Evolutionary conservation across 2,329 filamentous ascomycete species (phyloP), one percentile per base, ranked within the genome.

Genomic region (Boeremia exigua): DNA sequence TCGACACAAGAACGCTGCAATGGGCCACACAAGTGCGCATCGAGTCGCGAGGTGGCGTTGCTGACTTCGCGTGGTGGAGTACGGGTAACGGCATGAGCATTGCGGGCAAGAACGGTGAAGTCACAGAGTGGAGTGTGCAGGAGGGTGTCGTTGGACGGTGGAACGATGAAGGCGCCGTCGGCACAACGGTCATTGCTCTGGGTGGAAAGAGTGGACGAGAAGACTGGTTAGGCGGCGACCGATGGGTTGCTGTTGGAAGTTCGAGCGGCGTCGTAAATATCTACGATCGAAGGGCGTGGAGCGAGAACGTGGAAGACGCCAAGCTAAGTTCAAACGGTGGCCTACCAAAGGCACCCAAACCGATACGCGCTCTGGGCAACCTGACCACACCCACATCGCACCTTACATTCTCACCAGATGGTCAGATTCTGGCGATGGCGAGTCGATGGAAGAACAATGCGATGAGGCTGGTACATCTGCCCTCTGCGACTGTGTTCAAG

Each of bases 41-140:
- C 40, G 91, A 97, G 68, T 89, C 90, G 61, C 84, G 86, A 44
- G 88, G 92, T 46, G 93, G 93, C 33, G 88, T 98, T 43, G 89
- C 91, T 1, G 94, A 97, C 74, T 96, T 97, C 69, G 87, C 86
- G 1, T 99, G 95, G 95, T 97, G 93, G 93, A 84, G 86, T 48
- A 87, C 91, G 58, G 90, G 93, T 30, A 84, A 88, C 36, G 94
- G 93, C 4, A 81, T 99, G 67, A 89, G 87, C 0, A 89, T 96
- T 37, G 86, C 90, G 1, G 92, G 91, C 57, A 93, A 89, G 75
- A 92, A 90, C 63, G 95, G 95, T 23, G 91, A 96, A 70, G 85
- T 98, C 6, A 92, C 91, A 48, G 95, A 99, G 79, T 99, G 91
- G 85, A 89, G 87, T 70, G 81, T 96, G 56, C 80, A 81, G 19